phyloP scores from a whole-genome alignment of 116 monocot genomes.

The Posidonia oceanica region DNA sequence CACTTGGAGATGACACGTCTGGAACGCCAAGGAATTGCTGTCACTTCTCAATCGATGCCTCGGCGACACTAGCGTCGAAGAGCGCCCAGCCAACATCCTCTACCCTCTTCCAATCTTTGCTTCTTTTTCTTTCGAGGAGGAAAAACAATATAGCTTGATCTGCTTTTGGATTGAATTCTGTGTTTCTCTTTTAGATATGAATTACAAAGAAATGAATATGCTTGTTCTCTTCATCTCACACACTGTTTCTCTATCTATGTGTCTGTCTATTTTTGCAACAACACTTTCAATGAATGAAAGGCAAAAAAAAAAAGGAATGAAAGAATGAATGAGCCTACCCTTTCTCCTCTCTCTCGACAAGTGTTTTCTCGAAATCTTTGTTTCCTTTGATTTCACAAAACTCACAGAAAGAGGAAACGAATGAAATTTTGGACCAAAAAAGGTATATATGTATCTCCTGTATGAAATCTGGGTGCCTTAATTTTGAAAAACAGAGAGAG shows the following conservation, averaged over 20 bases:
- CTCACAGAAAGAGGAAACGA: background rate
- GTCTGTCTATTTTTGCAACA: background rate
- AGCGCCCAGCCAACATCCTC: conserved; percentile 85
- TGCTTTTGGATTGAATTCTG: background rate
- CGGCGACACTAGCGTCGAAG: conserved; percentile 37
- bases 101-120: conserved; percentile 12
- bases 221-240: background rate
- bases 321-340: background rate
- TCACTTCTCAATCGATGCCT: conserved; percentile 47
- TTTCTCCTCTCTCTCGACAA: background rate
- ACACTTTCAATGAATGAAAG: background rate
- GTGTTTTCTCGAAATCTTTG: background rate
- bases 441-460: background rate
- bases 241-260: background rate
- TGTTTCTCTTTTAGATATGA: background rate
- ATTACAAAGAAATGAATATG: background rate
- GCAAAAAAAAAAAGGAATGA: background rate
- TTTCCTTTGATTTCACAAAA: background rate
- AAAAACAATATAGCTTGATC: background rate
- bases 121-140: background rate
- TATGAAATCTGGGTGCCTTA: background rate
- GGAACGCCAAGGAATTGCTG: conserved; percentile 22
- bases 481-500: background rate
- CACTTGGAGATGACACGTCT: conserved; percentile 27
- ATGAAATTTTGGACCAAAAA: background rate